Conservation (phyloP, 2,329 filamentous ascomycete genomes). For the Nigrospora oryzae region DNA sequence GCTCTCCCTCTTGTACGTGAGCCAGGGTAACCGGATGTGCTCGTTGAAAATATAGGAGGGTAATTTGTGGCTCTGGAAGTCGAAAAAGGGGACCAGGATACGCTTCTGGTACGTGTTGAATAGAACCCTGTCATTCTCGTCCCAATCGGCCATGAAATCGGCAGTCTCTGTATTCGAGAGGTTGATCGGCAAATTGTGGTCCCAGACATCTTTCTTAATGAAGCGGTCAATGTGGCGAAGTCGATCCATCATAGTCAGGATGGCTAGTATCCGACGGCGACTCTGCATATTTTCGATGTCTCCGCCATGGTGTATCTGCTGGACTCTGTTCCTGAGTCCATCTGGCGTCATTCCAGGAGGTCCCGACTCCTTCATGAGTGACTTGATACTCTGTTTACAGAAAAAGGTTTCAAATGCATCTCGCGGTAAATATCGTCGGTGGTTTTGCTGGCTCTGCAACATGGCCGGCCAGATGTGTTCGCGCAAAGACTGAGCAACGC, state of each 20-base stretch:
- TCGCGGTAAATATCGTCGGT: too few species aligned
- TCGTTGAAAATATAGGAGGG: neutral
- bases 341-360: too few species aligned
- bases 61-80: neutral
- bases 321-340: too few species aligned
- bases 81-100: conserved; percentile 1
- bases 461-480: too few species aligned
- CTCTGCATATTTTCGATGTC: too few species aligned
- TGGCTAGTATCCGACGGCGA: neutral
- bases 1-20: neutral
- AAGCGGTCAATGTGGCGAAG: neutral
- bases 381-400: neutral
- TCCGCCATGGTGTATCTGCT: neutral
- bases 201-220: neutral
- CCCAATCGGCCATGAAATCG: neutral
- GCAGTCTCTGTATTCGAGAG: neutral
- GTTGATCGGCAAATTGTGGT: neutral
- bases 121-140: neutral
- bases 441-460: too few species aligned
- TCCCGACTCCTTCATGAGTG: neutral
- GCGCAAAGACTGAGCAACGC: too few species aligned
- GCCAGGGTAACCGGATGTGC: neutral
- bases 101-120: neutral
- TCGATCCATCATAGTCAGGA: neutral
- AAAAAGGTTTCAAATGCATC: neutral